Conservation (phyloP, 2,329 filamentous ascomycete species). For the Cercospora sesami region DNA sequence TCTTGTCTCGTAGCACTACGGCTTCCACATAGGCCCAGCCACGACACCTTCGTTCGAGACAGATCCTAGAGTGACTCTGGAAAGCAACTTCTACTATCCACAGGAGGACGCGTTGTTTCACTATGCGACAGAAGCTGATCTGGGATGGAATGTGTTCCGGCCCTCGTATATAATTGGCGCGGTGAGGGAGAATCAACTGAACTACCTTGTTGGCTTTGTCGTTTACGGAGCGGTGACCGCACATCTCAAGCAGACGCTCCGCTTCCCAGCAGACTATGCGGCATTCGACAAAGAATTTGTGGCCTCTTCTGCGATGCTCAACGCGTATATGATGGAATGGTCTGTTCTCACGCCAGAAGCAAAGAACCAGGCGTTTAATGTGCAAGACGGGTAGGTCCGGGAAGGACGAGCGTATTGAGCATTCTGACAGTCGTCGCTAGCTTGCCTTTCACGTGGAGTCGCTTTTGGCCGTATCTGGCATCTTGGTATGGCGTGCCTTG, state of each 20-base stretch:
- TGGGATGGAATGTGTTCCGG: conserved; percentile 48
- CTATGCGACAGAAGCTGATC: conserved; percentile 40
- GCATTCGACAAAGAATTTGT: conserved; percentile 48
- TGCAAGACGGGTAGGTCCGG: conserved; percentile 42
- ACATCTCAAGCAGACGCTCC: conserved; percentile 42
- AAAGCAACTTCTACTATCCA: conserved; percentile 56
- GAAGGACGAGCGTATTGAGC: not conserved
- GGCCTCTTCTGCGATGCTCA: conserved; percentile 48
- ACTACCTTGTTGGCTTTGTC: conserved; percentile 48
- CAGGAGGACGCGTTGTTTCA: conserved; percentile 52
- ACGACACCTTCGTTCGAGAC: conserved; percentile 48
- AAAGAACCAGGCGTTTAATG: conserved; percentile 51
- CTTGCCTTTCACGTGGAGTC: conserved; percentile 48
- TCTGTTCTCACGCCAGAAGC: conserved; percentile 43
- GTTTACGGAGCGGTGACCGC: conserved; percentile 51
- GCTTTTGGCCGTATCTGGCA: conserved; percentile 50
- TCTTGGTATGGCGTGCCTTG: conserved; percentile 42
- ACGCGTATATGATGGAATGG: conserved; percentile 53
- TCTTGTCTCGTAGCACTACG: conserved; percentile 41
- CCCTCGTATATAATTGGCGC: conserved; percentile 52
- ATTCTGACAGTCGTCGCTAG: not conserved
- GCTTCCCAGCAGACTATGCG: conserved; percentile 46
- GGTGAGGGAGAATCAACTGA: conserved; percentile 52
- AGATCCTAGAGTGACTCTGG: conserved; percentile 46
- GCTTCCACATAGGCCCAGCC: conserved; percentile 49